These are phyloP conservation scores for Bretziella fagacearum DNA, from an alignment of 2,329 filamentous ascomycete genomes.

Conservation along the genomic window DNA sequence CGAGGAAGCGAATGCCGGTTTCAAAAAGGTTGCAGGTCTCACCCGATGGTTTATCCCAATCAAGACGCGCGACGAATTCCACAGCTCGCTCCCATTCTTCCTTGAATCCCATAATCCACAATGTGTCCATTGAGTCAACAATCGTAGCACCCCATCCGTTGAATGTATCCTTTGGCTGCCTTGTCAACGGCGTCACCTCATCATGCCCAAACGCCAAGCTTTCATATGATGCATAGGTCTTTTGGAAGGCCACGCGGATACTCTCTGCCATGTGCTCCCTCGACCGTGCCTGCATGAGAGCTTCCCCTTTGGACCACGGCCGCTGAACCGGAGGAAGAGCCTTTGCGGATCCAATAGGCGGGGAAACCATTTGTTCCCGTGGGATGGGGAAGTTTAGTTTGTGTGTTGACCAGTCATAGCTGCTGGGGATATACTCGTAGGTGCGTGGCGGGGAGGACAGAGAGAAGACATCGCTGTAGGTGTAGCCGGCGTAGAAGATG, in stretches of 20 bases:
- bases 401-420: slow-evolving; percentile 17
- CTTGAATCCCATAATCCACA: slow-evolving; percentile 55
- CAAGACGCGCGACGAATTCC: slow-evolving; percentile 37
- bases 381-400: slow-evolving; percentile 14
- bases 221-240: slow-evolving; percentile 44
- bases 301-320: slow-evolving; percentile 8
- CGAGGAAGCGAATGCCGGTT: slow-evolving; percentile 54
- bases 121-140: slow-evolving; percentile 50
- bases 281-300: slow-evolving; percentile 5
- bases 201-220: slow-evolving; percentile 46
- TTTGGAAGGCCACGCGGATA: slow-evolving; percentile 34
- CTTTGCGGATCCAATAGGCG: neutral
- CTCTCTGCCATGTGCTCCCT: slow-evolving; percentile 22
- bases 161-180: slow-evolving; percentile 36
- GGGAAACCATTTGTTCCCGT: slow-evolving; percentile 9
- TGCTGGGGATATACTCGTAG: slow-evolving; percentile 13
- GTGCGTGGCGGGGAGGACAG: neutral
- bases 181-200: slow-evolving; percentile 42
- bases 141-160: slow-evolving; percentile 51
- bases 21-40: slow-evolving; percentile 48
- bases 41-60: slow-evolving; percentile 37
- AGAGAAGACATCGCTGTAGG: slow-evolving; percentile 17
- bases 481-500: slow-evolving; percentile 50
- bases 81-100: slow-evolving; percentile 50
- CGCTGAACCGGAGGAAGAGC: slow-evolving; percentile 7